Conservation (phyloP, 148 eudicot species). For the Camellia sinensis region DNA sequence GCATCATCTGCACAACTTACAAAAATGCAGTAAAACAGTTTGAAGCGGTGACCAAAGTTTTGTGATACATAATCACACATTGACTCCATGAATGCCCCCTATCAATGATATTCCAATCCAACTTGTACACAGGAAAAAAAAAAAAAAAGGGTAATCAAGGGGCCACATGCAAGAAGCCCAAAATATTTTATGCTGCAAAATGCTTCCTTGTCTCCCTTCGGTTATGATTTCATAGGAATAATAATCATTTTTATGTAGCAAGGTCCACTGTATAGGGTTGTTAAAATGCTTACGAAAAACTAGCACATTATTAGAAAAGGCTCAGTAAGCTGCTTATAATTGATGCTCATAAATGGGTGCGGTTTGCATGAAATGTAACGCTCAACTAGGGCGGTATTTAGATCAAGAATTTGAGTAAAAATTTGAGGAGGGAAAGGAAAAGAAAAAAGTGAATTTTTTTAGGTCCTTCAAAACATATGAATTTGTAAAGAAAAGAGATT, state of each 20-base stretch:
- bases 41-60: conserved; percentile 1
- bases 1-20: neutral
- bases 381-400: no score
- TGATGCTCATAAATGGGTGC: no score
- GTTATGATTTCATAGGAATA: neutral
- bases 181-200: neutral
- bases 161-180: conserved; percentile 12
- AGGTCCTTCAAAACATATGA: no score
- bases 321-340: no score
- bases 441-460: no score
- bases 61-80: neutral
- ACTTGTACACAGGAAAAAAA: neutral
- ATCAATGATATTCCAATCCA: neutral
- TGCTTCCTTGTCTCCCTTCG: conserved; percentile 22
- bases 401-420: no score
- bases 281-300: no score
- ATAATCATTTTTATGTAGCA: neutral
- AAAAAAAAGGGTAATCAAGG: neutral
- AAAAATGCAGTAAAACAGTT: conserved; percentile 1
- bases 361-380: no score
- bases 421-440: no score
- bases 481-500: no score
- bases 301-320: no score
- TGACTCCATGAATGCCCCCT: neutral
- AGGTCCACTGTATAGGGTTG: neutral